Conservation (phyloP, 345 rosid genomes). For the Mallotus nudiflorus region DNA sequence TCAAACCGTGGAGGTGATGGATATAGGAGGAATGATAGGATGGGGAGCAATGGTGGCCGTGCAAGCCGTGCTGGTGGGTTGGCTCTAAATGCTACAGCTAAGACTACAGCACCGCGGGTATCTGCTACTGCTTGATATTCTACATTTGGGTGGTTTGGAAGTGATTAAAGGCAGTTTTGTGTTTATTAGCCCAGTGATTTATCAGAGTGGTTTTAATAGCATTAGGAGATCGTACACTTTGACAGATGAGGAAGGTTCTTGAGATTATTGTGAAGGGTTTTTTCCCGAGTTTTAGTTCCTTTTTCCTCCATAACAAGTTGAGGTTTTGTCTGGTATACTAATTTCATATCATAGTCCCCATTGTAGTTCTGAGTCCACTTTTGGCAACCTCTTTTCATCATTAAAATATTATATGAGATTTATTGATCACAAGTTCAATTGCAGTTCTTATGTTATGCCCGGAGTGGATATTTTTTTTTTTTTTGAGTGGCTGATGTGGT, state of each 20-base stretch:
- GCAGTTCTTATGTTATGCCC: background rate
- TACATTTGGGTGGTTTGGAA: background rate
- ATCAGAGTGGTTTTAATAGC: constrained; percentile 2
- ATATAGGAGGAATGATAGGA: constrained; percentile 47
- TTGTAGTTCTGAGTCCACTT: background rate
- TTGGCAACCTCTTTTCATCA: background rate
- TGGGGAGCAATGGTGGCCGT: constrained; percentile 44
- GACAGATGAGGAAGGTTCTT: background rate
- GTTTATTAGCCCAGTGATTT: constrained; percentile 15
- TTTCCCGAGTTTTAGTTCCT: background rate
- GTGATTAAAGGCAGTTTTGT: constrained; percentile 3
- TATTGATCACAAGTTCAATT: background rate
- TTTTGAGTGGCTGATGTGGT: background rate
- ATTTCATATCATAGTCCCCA: background rate
- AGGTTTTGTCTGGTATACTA: background rate
- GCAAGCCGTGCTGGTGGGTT: constrained; percentile 43
- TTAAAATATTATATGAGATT: background rate
- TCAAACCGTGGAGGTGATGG: constrained; percentile 64
- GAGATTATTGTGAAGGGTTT: background rate
- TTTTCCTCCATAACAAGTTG: constrained; percentile 6
- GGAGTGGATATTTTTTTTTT: background rate
- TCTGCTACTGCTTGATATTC: constrained; percentile 53
- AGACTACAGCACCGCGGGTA: constrained; percentile 43
- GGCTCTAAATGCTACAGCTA: constrained; percentile 35
- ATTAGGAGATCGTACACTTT: background rate